phyloP scores from a whole-genome alignment of 148 eudicot genomes.

The Gaultheria prostrata region DNA sequence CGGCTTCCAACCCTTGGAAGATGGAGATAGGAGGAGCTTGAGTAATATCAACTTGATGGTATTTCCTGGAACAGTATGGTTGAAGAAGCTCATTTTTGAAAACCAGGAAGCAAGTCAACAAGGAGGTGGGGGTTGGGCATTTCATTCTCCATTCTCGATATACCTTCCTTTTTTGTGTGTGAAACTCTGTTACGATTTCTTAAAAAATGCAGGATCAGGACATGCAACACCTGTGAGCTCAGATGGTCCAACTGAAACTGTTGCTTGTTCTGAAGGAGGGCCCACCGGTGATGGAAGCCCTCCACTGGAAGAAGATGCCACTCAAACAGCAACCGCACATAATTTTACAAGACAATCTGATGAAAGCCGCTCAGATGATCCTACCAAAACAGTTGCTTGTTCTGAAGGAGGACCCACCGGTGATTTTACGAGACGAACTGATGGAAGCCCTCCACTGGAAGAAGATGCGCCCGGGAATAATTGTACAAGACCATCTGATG shows the following conservation, averaged over 20 bases:
- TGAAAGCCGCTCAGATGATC: too few relatives aligned
- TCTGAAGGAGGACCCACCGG: constrained; percentile 11
- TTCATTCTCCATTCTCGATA: not conserved
- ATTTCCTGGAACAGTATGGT: constrained; percentile 86
- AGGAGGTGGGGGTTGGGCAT: constrained; percentile 10
- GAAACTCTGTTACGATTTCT: not conserved
- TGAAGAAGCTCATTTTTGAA: constrained; percentile 60
- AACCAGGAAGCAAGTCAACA: constrained; percentile 25
- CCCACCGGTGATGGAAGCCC: constrained; percentile 10
- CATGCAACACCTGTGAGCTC: constrained; percentile 19
- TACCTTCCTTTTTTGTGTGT: not conserved
- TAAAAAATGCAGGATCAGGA: constrained; percentile 30
- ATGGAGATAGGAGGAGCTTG: constrained; percentile 59
- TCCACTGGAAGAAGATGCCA: constrained; percentile 9
- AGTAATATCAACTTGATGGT: constrained; percentile 81
- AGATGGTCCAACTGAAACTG: constrained; percentile 18
- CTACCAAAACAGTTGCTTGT: constrained; percentile 11
- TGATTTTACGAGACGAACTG: not conserved
- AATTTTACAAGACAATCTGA: not conserved
- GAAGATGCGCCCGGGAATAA: constrained; percentile 10
- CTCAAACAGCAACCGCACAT: constrained; percentile 3
- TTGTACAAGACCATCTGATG: not conserved
- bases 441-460: constrained; percentile 1
- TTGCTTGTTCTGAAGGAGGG: constrained; percentile 16
- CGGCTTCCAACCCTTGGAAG: constrained; percentile 74